Percentiles rank a stretch among this genome's conserved stretches.
Conservation (phyloP, 164 flowering plant genomes). For the Vitis amurensis region DNA sequence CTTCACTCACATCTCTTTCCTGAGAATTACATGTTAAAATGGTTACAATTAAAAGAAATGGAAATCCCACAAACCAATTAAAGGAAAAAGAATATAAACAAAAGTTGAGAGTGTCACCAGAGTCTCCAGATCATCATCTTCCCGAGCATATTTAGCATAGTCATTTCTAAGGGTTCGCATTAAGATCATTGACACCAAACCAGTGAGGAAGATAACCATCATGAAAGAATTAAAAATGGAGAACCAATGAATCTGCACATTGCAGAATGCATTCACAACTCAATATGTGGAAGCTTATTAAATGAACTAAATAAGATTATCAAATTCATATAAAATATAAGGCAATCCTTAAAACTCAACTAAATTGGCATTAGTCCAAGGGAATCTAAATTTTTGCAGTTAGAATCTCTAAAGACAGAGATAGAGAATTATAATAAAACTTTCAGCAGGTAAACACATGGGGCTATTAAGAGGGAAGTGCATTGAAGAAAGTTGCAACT, state of each 20-base stretch:
- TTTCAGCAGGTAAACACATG: neutral
- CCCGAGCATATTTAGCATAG: conserved; percentile 98
- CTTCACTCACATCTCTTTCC: conserved; percentile 99
- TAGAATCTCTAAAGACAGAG: neutral
- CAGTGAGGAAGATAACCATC: conserved; percentile 99
- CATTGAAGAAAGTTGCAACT: too few relatives aligned
- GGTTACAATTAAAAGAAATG: neutral
- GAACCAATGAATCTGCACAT: conserved; percentile 93
- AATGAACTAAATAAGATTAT: neutral
- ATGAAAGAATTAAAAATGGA: conserved; percentile 98
- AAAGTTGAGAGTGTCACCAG: conserved; percentile 47
- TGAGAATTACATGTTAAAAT: conserved; percentile 22
- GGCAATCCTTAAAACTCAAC: neutral
- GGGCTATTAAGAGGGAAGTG: neutral
- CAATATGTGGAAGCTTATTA: neutral
- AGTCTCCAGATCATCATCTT: conserved; percentile 97
- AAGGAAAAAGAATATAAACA: conserved; percentile 2
- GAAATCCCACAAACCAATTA: conserved; percentile 1
- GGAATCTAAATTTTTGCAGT: neutral
- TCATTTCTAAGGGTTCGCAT: conserved; percentile 99
- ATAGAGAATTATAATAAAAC: neutral
- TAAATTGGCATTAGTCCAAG: neutral
- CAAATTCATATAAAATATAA: too few relatives aligned
- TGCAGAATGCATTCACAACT: conserved; percentile 7
- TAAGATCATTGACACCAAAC: conserved; percentile 96